A percentile compares a stretch with the other conserved stretches of the same genome.
phyloP scores from a whole-genome alignment of 139 green algal genomes.

The Protoeuglena noctilucae region DNA sequence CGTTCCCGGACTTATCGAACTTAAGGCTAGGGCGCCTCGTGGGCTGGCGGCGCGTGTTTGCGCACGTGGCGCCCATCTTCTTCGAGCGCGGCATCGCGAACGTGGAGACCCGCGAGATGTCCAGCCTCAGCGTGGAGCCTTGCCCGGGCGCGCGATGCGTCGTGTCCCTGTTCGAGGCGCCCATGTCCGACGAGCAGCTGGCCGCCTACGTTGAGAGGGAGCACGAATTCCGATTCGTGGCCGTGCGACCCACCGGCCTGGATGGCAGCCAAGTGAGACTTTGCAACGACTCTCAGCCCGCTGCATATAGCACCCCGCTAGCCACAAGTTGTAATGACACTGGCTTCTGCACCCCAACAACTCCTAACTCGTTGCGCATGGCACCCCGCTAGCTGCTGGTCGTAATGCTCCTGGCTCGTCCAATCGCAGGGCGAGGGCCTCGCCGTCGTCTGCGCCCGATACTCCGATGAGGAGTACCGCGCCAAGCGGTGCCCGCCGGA shows the following conservation, averaged over 20 bases:
- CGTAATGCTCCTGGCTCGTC: no score
- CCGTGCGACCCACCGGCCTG: constrained; percentile 29
- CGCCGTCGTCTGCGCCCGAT: constrained; percentile 45
- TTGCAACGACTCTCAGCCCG: no score
- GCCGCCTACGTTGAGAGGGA: constrained; percentile 64
- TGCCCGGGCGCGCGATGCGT: constrained; percentile 24
- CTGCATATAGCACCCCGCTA: neutral
- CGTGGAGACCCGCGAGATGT: constrained; percentile 52
- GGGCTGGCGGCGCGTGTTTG: constrained; percentile 48
- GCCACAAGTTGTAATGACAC: neutral
- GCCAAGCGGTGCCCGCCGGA: constrained; percentile 34
- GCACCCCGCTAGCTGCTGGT: no score
- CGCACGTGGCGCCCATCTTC: constrained; percentile 69
- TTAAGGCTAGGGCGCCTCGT: constrained; percentile 34
- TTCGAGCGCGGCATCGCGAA: constrained; percentile 60
- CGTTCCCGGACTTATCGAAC: constrained; percentile 60
- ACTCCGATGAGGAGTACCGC: constrained; percentile 60
- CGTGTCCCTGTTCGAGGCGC: constrained; percentile 57
- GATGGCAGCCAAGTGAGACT: constrained; percentile 10
- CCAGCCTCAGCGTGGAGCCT: constrained; percentile 48
- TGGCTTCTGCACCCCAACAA: no score
- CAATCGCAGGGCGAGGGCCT: neutral
- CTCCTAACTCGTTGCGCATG: no score
- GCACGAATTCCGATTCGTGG: constrained; percentile 76
- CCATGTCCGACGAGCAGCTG: constrained; percentile 18